These are phyloP conservation scores for Zygotorulaspora florentina DNA, from an alignment of 805 yeast species.

Conservation along the genomic window DNA sequence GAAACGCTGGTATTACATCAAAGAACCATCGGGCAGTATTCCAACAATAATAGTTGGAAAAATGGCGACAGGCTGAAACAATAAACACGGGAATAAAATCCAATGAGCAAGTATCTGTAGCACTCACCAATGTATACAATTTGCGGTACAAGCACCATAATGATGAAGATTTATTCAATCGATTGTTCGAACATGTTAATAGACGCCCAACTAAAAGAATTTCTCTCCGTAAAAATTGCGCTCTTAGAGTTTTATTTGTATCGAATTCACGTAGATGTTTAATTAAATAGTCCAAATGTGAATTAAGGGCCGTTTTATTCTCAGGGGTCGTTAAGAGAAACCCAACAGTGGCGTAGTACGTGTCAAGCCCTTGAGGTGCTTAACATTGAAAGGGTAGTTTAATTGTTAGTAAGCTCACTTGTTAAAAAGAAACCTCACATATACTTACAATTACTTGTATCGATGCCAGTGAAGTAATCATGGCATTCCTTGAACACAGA, in stretches of 20 bases:
- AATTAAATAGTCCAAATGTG: slow-evolving; percentile 29
- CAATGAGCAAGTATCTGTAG: background rate
- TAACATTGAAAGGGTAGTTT: background rate
- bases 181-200: slow-evolving; percentile 33
- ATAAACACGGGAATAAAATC: slow-evolving; percentile 21
- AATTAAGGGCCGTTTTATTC: slow-evolving; percentile 32
- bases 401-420: background rate
- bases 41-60: slow-evolving; percentile 41
- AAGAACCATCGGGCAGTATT: slow-evolving; percentile 34
- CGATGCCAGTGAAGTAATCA: slow-evolving; percentile 12
- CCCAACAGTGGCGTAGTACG: slow-evolving; percentile 33
- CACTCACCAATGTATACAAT: slow-evolving; percentile 19
- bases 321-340: slow-evolving; percentile 37
- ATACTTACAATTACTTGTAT: slow-evolving; percentile 6
- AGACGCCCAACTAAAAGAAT: slow-evolving; percentile 20
- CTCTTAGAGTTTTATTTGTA: background rate
- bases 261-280: slow-evolving; percentile 6
- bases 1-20: slow-evolving; percentile 19
- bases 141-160: slow-evolving; percentile 36
- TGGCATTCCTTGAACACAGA: slow-evolving; percentile 35
- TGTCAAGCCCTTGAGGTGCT: slow-evolving; percentile 1
- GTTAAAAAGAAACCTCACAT: background rate
- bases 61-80: slow-evolving; percentile 33
- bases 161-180: slow-evolving; percentile 39
- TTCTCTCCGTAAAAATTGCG: slow-evolving; percentile 18